These are phyloP conservation scores for Malus hybrid DNA, from an alignment of 331 rosid species.

Conservation along the genomic window DNA sequence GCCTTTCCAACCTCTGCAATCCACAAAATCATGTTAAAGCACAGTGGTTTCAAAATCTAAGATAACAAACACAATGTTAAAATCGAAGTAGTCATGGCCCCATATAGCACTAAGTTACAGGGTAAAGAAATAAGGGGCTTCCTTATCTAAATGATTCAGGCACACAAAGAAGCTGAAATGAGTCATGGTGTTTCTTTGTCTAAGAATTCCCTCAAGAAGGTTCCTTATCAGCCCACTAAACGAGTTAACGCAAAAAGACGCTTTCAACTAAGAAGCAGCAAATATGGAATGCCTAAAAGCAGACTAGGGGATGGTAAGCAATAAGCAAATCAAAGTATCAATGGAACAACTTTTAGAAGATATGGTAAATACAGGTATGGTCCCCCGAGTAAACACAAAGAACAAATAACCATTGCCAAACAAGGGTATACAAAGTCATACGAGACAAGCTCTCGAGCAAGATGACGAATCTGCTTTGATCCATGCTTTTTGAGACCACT, in stretches of 20 bases:
- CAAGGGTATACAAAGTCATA: constrained; percentile 24
- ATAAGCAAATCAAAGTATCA: background rate
- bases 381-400: background rate
- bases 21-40: constrained; percentile 17
- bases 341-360: background rate
- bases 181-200: background rate
- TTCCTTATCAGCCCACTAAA: background rate
- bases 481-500: constrained; percentile 62
- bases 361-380: background rate
- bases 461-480: constrained; percentile 46
- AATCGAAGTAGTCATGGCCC: background rate
- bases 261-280: background rate
- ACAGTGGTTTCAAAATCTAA: background rate
- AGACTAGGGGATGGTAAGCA: background rate
- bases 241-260: background rate
- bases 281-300: background rate
- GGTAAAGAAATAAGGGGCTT: background rate
- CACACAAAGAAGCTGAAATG: background rate
- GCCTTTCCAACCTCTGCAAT: constrained; percentile 67
- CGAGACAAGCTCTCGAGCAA: constrained; percentile 59
- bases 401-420: background rate
- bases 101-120: background rate
- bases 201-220: background rate
- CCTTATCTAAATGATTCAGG: background rate
- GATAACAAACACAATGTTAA: background rate